These are phyloP conservation scores for Pyrenophora tritici-repentis DNA, from an alignment of 2,329 filamentous ascomycete species.

Conservation along the genomic window DNA sequence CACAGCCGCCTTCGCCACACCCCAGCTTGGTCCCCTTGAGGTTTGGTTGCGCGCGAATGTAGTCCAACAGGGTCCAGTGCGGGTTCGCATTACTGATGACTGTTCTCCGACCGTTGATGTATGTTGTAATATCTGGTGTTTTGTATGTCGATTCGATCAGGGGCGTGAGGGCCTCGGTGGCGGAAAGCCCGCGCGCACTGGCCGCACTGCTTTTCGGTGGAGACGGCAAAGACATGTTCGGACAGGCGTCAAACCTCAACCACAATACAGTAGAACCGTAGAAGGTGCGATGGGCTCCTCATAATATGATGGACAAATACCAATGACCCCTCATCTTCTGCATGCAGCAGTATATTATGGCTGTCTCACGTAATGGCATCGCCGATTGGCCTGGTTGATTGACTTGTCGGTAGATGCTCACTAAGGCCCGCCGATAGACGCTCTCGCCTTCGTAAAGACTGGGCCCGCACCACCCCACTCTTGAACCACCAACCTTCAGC, in stretches of 20 bases:
- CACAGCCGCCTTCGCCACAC: conserved; percentile 93
- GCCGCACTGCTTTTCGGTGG: conserved; percentile 39
- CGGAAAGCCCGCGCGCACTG: conserved; percentile 30
- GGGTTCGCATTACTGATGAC: conserved; percentile 85
- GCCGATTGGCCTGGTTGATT: conserved; percentile 22
- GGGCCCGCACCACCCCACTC: conserved; percentile 26
- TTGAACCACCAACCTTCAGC: conserved; percentile 5
- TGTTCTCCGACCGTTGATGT: conserved; percentile 87
- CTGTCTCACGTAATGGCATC: conserved; percentile 29
- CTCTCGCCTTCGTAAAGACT: conserved; percentile 6
- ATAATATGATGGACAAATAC: conserved; percentile 5
- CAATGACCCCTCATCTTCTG: conserved; percentile 22
- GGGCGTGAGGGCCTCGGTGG: conserved; percentile 57
- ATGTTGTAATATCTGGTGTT: conserved; percentile 74
- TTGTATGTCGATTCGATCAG: conserved; percentile 81
- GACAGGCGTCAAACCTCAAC: conserved; percentile 1
- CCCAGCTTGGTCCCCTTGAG: conserved; percentile 94
- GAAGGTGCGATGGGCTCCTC: conserved; percentile 1
- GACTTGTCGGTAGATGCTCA: not conserved
- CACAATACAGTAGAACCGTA: not conserved
- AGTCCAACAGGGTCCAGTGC: conserved; percentile 87
- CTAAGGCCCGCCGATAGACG: conserved; percentile 5
- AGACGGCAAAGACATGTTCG: conserved; percentile 36
- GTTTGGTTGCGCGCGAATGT: conserved; percentile 79
- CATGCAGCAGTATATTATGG: conserved; percentile 1